Evolutionary conservation across 2,329 filamentous ascomycete genomes (phyloP).

Genomic region (Aspergillus thermomutatus): DNA sequence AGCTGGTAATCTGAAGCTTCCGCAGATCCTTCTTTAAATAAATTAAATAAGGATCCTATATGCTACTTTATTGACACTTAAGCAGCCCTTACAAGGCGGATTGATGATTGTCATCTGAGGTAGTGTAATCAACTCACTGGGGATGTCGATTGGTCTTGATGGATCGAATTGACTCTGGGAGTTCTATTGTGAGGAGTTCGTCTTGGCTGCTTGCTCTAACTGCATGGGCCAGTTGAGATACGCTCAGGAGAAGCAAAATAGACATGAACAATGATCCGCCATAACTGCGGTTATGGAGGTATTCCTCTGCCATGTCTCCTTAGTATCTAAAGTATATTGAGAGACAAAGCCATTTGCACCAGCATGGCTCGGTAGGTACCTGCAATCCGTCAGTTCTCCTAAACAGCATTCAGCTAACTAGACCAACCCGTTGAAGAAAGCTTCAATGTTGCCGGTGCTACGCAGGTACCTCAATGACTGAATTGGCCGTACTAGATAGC

Average conservation of each 20-base stretch:
- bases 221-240: background rate
- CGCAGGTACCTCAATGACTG: background rate
- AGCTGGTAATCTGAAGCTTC: background rate
- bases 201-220: too few species aligned
- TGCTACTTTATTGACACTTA: too few species aligned
- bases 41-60: too few species aligned
- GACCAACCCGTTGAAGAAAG: background rate
- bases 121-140: background rate
- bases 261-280: background rate
- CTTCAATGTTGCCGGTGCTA: background rate
- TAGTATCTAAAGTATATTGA: background rate
- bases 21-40: too few species aligned
- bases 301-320: background rate
- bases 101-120: too few species aligned
- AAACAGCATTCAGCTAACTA: background rate
- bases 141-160: background rate
- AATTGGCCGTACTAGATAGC: background rate
- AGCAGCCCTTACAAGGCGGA: background rate
- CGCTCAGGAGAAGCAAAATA: background rate
- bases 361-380: too few species aligned
- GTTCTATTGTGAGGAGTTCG: background rate
- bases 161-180: background rate
- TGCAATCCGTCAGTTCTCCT: too few species aligned
- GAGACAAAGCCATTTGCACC: background rate
- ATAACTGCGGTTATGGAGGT: too few species aligned